Evolutionary conservation across 2,329 filamentous ascomycete genomes (phyloP), one percentile per base, ranked within the genome.

Genomic region (Arthroderma sp.): DNA sequence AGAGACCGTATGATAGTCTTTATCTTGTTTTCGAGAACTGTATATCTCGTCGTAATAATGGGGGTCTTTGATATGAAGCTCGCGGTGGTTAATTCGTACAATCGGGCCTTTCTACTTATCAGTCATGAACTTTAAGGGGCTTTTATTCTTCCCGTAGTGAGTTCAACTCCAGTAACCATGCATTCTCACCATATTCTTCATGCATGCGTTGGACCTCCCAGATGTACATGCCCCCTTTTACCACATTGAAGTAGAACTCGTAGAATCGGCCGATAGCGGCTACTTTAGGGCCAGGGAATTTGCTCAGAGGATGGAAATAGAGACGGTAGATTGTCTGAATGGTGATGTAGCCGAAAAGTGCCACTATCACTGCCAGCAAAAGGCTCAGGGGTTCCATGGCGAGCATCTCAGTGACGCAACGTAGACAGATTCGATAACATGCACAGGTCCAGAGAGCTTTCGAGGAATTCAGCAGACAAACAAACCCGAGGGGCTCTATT

Each of bases 131-230:
- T 5, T 5, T 2, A 25, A 31, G 44, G 17, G 11, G 23, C 19
- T 44, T 5, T 19, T 13, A 23, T 44, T 15, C 15, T 15, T 21
- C 3, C 39, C 8, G n/a, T 6, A 19, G 39, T 19, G n/a, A 19
- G 15, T 4, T 15, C 25, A 33, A 31, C 2, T 51, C 7, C 28
- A 31, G 7, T 7, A 31, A 7, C 28, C 28, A 31, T 7, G 7
- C 6, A 21, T 37, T 54, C 57, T 47, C n/a, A 62, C 69, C 68
- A 58, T 71, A 68, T 61, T 65, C 63, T 55, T 67, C 56, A 57
- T 70, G 66, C 62, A 69, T 66, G 17, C 62, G 61, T 38, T 66
- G 61, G 28, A 68, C 68, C 41, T 66, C 61, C 51, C 63, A 67
- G 8, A 66, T 63, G 54, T 69, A 69, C 17, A 60, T 59, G n/a